Conservation (phyloP, 345 rosid species). For the Hibiscus trionum region DNA sequence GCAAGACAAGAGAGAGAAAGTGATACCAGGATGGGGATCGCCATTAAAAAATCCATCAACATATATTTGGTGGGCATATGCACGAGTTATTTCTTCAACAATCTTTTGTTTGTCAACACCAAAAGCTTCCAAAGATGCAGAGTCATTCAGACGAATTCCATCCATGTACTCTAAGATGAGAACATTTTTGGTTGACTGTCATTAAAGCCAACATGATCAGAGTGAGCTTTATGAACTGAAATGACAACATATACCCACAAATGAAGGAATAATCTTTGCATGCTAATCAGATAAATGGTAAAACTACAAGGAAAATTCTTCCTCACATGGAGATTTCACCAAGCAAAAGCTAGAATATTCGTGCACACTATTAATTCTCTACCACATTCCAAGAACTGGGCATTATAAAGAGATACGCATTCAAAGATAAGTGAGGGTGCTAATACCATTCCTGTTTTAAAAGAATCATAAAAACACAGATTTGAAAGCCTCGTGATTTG, state of each 20-base stretch:
- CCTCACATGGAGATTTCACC: neutral
- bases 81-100: slow-evolving; percentile 94
- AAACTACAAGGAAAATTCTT: neutral
- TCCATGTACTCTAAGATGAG: slow-evolving; percentile 94
- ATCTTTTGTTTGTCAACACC: slow-evolving; percentile 75
- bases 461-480: neutral
- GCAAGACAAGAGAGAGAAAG: neutral
- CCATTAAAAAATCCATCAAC: slow-evolving; percentile 97
- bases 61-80: slow-evolving; percentile 95
- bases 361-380: neutral
- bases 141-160: slow-evolving; percentile 88
- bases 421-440: neutral
- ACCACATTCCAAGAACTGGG: neutral
- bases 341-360: neutral
- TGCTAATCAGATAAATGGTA: neutral
- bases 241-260: neutral
- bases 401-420: neutral
- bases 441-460: neutral
- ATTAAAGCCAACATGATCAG: slow-evolving; percentile 11
- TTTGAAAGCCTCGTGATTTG: neutral
- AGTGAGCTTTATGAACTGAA: neutral
- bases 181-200: slow-evolving; percentile 79
- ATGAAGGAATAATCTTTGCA: neutral
- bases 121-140: slow-evolving; percentile 56
- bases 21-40: slow-evolving; percentile 90